These are phyloP conservation scores for Lactarius indigo DNA, from an alignment of 768 basidiomycete species.

Conservation along the genomic window DNA sequence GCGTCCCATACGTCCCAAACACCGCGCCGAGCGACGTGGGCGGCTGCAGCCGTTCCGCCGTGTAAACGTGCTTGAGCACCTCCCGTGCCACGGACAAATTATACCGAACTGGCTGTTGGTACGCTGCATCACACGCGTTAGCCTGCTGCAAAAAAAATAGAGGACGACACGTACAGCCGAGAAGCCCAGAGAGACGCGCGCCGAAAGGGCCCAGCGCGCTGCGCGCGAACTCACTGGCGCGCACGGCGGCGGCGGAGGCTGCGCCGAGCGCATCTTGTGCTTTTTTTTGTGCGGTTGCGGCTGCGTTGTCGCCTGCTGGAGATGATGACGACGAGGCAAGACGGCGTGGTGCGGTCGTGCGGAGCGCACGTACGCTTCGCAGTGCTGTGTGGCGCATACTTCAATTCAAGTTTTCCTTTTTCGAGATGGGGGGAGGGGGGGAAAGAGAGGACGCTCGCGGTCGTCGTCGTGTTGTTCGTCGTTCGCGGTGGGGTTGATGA, in stretches of 20 bases:
- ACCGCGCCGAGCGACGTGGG: conserved; percentile 56
- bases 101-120: conserved; percentile 74
- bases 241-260: conserved; percentile 55
- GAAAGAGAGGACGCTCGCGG: neutral
- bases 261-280: conserved; percentile 61
- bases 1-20: conserved; percentile 54
- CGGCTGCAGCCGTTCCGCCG: conserved; percentile 55
- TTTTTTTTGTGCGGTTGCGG: conserved; percentile 59
- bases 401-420: neutral
- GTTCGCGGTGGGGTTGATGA: neutral
- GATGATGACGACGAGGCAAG: conserved; percentile 7
- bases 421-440: neutral
- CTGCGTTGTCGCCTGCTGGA: neutral
- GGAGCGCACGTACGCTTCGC: conserved; percentile 6
- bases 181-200: conserved; percentile 52
- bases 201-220: conserved; percentile 47
- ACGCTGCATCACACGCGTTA: conserved; percentile 41
- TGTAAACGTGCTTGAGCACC: conserved; percentile 54
- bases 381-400: conserved; percentile 4
- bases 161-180: conserved; percentile 45
- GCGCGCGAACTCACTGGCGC: conserved; percentile 49
- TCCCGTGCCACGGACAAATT: conserved; percentile 77
- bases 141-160: neutral
- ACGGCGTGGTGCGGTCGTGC: conserved; percentile 12
- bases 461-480: neutral